phyloP scores from a whole-genome alignment of 2,329 filamentous ascomycete species.

The Colletotrichum tanaceti region DNA sequence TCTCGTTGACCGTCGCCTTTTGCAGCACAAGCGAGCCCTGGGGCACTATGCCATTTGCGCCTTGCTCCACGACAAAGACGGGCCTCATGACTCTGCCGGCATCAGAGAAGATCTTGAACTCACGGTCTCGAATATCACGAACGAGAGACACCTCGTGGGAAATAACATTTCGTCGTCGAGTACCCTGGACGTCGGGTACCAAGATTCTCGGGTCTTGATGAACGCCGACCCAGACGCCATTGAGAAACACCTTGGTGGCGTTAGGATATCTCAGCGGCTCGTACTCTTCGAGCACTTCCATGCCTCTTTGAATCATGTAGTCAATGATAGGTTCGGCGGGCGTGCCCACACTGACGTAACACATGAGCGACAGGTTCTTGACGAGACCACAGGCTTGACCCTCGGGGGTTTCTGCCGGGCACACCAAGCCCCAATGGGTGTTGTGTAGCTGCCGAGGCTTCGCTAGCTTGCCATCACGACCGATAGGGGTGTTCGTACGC shows the following conservation, averaged over 20 bases:
- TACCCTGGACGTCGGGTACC: constrained; percentile 79
- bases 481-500: constrained; percentile 96
- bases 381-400: constrained; percentile 98
- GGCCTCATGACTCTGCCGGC: constrained; percentile 95
- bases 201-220: constrained; percentile 89
- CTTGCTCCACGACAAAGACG: constrained; percentile 90
- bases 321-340: constrained; percentile 90
- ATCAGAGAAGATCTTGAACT: constrained; percentile 99
- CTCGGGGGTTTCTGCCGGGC: constrained; percentile 96
- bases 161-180: constrained; percentile 84
- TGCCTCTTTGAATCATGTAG: constrained; percentile 94
- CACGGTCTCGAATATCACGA: constrained; percentile 93
- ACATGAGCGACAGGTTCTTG: constrained; percentile 98
- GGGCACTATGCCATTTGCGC: constrained; percentile 69
- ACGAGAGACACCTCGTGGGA: constrained; percentile 95
- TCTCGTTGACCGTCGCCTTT: constrained; percentile 80
- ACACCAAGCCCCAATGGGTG: constrained; percentile 98
- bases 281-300: constrained; percentile 97
- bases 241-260: constrained; percentile 97
- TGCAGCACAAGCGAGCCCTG: constrained; percentile 85
- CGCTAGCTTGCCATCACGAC: constrained; percentile 96
- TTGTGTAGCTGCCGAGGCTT: constrained; percentile 98
- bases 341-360: constrained; percentile 95
- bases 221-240: constrained; percentile 97
- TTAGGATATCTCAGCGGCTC: constrained; percentile 86